Evolutionary conservation across 2,329 filamentous ascomycete genomes (phyloP).

Genomic region (Clarireedia hainanense): DNA sequence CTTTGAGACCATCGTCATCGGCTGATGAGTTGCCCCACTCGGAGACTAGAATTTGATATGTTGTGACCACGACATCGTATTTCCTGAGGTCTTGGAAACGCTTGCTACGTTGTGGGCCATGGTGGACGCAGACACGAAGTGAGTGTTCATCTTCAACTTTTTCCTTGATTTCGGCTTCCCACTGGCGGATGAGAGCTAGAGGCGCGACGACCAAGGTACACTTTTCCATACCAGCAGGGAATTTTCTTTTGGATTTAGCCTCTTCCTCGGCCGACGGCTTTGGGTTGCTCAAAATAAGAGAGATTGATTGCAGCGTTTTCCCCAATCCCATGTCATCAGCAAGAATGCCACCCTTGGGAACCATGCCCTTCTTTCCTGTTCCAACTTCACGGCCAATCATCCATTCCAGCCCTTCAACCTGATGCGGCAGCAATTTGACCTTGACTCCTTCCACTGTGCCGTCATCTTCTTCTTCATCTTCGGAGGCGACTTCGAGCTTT

Average conservation of each 20-base stretch:
- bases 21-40: constrained; percentile 69
- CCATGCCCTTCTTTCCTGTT: constrained; percentile 67
- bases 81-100: constrained; percentile 65
- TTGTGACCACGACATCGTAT: constrained; percentile 95
- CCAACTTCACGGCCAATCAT: constrained; percentile 91
- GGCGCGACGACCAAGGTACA: constrained; percentile 89
- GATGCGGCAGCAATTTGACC: constrained; percentile 85
- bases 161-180: constrained; percentile 86
- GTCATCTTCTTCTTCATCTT: constrained; percentile 47
- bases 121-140: constrained; percentile 80
- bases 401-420: constrained; percentile 90
- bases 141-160: constrained; percentile 64
- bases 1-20: constrained; percentile 53
- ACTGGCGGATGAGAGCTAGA: constrained; percentile 89
- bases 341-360: constrained; percentile 88
- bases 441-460: constrained; percentile 71
- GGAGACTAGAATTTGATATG: constrained; percentile 90
- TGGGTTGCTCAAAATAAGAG: constrained; percentile 76
- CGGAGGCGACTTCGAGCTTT: constrained; percentile 28
- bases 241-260: constrained; percentile 51
- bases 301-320: constrained; percentile 91
- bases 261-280: constrained; percentile 54
- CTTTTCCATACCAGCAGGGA: constrained; percentile 62
- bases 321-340: constrained; percentile 97
- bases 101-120: constrained; percentile 81